Evolutionary conservation across 352 stramenopile species (phyloP), one percentile per base, ranked within the genome.

Genomic region (Pythium vanterpoolii): DNA sequence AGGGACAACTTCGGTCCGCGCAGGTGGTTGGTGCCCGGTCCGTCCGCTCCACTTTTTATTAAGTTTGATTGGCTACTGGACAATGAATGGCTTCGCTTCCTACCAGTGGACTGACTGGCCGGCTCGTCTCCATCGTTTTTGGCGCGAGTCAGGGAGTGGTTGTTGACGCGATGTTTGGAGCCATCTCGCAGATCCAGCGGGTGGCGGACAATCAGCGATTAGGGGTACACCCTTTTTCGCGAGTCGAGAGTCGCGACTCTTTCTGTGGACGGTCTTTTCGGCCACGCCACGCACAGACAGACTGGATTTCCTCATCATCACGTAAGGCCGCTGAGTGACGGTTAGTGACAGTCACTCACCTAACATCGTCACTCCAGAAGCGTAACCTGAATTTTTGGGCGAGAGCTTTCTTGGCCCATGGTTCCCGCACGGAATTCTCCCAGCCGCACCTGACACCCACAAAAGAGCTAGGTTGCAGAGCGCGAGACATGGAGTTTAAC

Each of bases 11-110:
- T n/a, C 34, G 24, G 26, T 53, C 44, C 44, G 44, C 44, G 34
- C 38, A 3, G 6, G 4, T 34, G 48, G 24, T 45, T 30, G 28
- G 34, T 43, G 48, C 45, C 61, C 38, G 40, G 26, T 36, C 23
- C 50, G 44, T 70, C 62, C 62, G 62, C 62, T 70, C 62, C 62
- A 70, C 62, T 19, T 4, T 45, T 31, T 13, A 21, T 42, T 16
- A 19, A 13, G 30, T 33, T 28, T 49, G 50, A 57, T 56, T 55
- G 59, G 56, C 16, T 49, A 45, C 10, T 56, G 26, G 33, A 36
- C 47, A 50, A 13, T 56, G 46, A 39, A 53, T 62, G 44, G 43
- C 55, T 47, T 62, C 55, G 43, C 33, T 45, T 60, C 21, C 18
- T 14, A 31, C 36, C 27, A 42, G 43, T 52, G 28, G 45, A 56